These are phyloP conservation scores for Rhododendron kiyosumense DNA, from an alignment of 148 eudicot genomes.

Conservation along the genomic window DNA sequence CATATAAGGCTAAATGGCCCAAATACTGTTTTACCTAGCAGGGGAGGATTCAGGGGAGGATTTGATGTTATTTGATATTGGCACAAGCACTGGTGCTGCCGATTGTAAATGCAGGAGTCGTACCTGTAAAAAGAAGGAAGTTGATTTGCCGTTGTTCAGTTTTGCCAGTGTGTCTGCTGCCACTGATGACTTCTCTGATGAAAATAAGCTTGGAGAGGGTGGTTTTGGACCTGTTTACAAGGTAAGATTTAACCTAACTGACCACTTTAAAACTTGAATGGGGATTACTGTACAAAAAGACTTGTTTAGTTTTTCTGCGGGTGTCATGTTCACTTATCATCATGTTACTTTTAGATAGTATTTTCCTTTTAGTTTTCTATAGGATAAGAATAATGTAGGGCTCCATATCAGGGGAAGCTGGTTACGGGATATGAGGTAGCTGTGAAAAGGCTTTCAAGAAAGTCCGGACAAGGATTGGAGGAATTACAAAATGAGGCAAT, in stretches of 20 bases:
- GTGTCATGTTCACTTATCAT: neutral
- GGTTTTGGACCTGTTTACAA: neutral
- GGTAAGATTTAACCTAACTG: neutral
- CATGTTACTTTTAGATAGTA: neutral
- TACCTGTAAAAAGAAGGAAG: no score
- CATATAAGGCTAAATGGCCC: no score
- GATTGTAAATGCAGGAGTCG: no score
- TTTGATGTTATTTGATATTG: no score
- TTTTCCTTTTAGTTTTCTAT: neutral
- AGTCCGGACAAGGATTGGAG: constrained; percentile 1
- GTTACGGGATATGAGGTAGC: neutral
- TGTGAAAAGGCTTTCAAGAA: constrained; percentile 6
- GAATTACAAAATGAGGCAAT: neutral
- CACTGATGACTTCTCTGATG: no score
- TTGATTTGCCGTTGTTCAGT: no score
- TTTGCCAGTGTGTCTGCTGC: no score
- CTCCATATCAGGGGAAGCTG: neutral
- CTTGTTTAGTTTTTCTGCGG: neutral
- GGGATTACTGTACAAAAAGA: neutral
- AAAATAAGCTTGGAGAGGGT: no score
- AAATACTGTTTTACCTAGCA: no score
- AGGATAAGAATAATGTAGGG: neutral
- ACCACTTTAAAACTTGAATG: neutral
- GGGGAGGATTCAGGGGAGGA: neutral
- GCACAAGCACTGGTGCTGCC: no score